Conservation (phyloP, 1,284 basidiomycete genomes). For the Anthracocystis panici-leucophaei region DNA sequence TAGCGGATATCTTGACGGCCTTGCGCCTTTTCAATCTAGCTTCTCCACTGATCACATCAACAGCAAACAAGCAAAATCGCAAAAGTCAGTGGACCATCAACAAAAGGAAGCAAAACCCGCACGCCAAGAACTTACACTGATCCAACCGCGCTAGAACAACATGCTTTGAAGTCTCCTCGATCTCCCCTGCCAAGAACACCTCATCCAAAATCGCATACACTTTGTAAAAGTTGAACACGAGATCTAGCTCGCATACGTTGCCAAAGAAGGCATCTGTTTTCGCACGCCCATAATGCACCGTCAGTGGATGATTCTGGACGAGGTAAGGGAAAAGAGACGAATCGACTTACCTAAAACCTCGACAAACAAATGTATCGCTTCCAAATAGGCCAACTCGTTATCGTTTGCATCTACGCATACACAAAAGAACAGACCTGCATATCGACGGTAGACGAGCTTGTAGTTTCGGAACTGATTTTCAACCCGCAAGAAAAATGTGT, state of each 20-base stretch:
- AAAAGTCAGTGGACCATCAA: neutral
- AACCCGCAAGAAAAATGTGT: neutral
- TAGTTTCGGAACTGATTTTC: slow-evolving; percentile 49
- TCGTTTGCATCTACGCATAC: slow-evolving; percentile 97
- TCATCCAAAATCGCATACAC: slow-evolving; percentile 97
- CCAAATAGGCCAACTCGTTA: slow-evolving; percentile 95
- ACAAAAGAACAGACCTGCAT: slow-evolving; percentile 87
- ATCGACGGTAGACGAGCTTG: slow-evolving; percentile 71
- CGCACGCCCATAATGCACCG: too few species aligned
- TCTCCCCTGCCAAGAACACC: slow-evolving; percentile 97
- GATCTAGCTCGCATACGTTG: slow-evolving; percentile 94
- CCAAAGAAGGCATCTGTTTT: slow-evolving; percentile 91
- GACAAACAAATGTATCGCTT: slow-evolving; percentile 97
- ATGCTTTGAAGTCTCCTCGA: slow-evolving; percentile 96
- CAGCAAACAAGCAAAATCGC: neutral
- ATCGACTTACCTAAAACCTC: slow-evolving; percentile 86
- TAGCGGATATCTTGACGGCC: neutral
- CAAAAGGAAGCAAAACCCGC: too few species aligned
- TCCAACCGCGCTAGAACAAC: slow-evolving; percentile 91
- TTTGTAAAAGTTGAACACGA: slow-evolving; percentile 99
- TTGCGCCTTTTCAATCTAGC: slow-evolving; percentile 26
- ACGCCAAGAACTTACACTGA: slow-evolving; percentile 48
- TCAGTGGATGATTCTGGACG: neutral
- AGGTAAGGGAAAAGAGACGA: neutral
- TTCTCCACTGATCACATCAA: slow-evolving; percentile 30